Base-by-base conservation (phyloP, 192 early-diverging fungal genomes). In the Mortierella antarctica region DNA sequence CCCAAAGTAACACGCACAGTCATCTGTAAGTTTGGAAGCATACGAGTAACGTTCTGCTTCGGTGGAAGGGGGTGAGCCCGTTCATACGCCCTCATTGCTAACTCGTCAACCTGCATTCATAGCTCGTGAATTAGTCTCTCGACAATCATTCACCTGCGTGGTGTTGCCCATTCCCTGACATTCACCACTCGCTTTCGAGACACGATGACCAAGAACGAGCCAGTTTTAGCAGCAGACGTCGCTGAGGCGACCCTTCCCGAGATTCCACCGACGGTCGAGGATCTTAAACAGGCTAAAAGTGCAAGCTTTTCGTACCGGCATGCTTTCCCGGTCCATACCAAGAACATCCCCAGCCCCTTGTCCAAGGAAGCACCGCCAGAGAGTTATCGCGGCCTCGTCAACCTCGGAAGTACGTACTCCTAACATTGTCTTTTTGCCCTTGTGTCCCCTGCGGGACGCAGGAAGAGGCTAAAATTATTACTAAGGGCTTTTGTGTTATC, bases 351-450 rank as follows among this genome's bases (percentile, higher is more conserved):
- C 11, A 94, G 93, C 13, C 92, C 93, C 11, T 67, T 96, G 58
- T 93, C 92, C 64, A 95, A 95, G 70, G 95, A 95, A 83, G 92
- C 92, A 12, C 93, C 92, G 5, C 92, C 92, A 18, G 93, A 93
- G 65, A 94, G 91, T 83, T 96, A 95, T 80, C 90, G 94, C 61
- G 95, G 95, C 17, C 90, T 96, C 75, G 83, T 93, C 46, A 94
- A 94, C 71, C 86, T 96, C 50, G 83, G 88, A 41, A 86, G 89
- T 90, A 84, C 67, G 84, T 77, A 23, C 2, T 42, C 57, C 10
- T 23, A 20, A 7, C 14, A 58, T n/a, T 41, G 39, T 0, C 18
- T 14, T 21, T 55, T 4, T 55, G n/a, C 18, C 11, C 18, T 58
- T 41, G 40, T 14, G 31, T 31, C 31, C 31, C 31, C 31, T 31